Conservation (phyloP, 2,329 filamentous ascomycete species). For the Lachnellula willkommii region DNA sequence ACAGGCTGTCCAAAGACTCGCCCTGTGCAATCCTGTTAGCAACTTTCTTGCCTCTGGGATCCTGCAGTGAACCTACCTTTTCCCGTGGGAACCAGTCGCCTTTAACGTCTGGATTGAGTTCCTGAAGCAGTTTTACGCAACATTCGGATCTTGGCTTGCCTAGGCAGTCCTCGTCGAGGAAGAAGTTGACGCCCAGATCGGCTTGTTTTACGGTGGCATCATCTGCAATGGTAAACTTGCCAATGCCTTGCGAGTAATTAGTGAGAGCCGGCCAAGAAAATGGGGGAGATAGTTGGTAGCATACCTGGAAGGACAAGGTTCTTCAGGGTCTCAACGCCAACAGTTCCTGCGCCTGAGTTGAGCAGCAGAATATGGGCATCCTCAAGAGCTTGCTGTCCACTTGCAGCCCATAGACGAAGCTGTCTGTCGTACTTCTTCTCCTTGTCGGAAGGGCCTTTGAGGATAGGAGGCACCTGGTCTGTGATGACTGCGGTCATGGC, state of each 20-base stretch:
- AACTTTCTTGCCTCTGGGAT: neutral
- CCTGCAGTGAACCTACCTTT: conserved; percentile 31
- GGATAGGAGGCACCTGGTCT: conserved; percentile 37
- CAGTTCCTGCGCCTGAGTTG: conserved; percentile 80
- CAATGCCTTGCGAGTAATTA: conserved; percentile 58
- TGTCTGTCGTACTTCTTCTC: conserved; percentile 88
- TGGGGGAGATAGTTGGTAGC: conserved; percentile 8
- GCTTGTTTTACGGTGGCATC: conserved; percentile 68
- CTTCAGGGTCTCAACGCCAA: conserved; percentile 87
- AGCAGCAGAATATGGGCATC: conserved; percentile 85
- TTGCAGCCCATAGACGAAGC: conserved; percentile 89
- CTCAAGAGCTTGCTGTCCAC: conserved; percentile 84
- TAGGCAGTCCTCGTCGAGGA: conserved; percentile 73
- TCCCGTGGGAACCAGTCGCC: conserved; percentile 61
- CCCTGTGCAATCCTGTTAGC: conserved; percentile 15
- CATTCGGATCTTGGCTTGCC: conserved; percentile 75
- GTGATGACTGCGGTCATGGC: conserved; percentile 28
- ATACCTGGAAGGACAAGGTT: conserved; percentile 87
- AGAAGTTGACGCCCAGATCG: conserved; percentile 95
- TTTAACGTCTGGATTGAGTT: conserved; percentile 88
- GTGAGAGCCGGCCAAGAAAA: conserved; percentile 3
- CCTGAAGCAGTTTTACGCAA: conserved; percentile 69
- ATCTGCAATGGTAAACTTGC: conserved; percentile 86
- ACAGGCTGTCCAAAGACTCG: conserved; percentile 30
- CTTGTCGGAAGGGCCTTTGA: conserved; percentile 53